Evolutionary conservation across 2,329 filamentous ascomycete genomes (phyloP).

Genomic region (Neonectria coccinea): DNA sequence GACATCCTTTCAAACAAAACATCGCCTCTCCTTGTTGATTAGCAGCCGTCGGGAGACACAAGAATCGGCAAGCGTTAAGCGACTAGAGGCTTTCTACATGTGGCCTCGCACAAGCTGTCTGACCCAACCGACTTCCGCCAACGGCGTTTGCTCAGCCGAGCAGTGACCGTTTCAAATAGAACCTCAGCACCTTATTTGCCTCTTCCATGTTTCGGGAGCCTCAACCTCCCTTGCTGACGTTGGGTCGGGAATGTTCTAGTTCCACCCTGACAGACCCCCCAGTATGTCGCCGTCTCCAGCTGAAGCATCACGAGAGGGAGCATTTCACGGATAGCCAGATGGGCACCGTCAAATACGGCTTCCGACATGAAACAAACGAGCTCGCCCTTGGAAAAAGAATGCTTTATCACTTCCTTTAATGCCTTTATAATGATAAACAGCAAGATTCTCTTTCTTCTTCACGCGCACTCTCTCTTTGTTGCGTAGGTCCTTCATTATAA

Average conservation of each 20-base stretch:
- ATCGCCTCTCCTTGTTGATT: slow-evolving; percentile 22
- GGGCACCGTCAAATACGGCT: slow-evolving; percentile 26
- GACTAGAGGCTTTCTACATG: slow-evolving; percentile 30
- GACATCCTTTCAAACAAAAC: neutral
- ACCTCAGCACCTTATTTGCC: neutral
- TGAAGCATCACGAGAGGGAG: neutral
- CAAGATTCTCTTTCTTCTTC: neutral
- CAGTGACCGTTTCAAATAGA: slow-evolving; percentile 1
- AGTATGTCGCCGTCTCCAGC: neutral
- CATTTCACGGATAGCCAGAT: neutral
- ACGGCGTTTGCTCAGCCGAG: neutral
- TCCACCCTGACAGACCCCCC: neutral
- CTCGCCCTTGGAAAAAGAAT: neutral
- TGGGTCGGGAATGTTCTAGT: neutral
- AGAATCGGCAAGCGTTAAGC: slow-evolving; percentile 32
- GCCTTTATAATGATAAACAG: neutral
- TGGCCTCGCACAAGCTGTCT: slow-evolving; percentile 33
- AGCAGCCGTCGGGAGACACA: slow-evolving; percentile 27
- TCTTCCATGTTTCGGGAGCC: neutral
- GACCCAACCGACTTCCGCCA: neutral
- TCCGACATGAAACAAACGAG: slow-evolving; percentile 27
- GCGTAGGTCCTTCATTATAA: neutral
- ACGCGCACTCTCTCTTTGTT: neutral
- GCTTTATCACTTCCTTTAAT: neutral
- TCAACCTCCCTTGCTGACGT: neutral